Percentiles rank a stretch among this genome's conserved stretches.
Evolutionary conservation across 805 yeast species (phyloP).

Genomic region (Teunomyces lycoperdinae): DNA sequence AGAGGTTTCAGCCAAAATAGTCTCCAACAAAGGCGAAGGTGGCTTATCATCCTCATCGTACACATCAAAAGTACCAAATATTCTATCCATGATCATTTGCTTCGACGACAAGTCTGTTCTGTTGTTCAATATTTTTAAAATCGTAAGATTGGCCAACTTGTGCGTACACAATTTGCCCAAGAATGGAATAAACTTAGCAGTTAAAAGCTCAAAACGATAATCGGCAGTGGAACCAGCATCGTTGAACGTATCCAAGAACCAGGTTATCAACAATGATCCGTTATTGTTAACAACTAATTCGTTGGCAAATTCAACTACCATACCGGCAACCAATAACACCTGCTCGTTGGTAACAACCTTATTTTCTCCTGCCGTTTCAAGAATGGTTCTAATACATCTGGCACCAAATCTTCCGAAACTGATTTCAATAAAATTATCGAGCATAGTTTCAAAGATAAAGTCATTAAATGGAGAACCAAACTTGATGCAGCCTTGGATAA

Average conservation of each 20-base stretch:
- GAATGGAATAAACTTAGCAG: slow-evolving; percentile 59
- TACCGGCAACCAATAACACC: slow-evolving; percentile 66
- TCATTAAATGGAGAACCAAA: slow-evolving; percentile 88
- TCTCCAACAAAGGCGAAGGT: slow-evolving; percentile 50
- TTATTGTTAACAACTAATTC: slow-evolving; percentile 79
- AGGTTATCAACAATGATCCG: slow-evolving; percentile 85
- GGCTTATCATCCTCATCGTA: slow-evolving; percentile 18
- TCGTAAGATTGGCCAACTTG: slow-evolving; percentile 79
- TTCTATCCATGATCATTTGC: slow-evolving; percentile 55
- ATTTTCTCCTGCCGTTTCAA: slow-evolving; percentile 68
- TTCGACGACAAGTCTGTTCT: slow-evolving; percentile 64
- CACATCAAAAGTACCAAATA: slow-evolving; percentile 54
- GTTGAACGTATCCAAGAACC: slow-evolving; percentile 81
- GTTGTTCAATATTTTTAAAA: slow-evolving; percentile 72
- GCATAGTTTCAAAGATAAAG: slow-evolving; percentile 80
- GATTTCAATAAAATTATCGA: slow-evolving; percentile 74
- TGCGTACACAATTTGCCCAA: slow-evolving; percentile 68
- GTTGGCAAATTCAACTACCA: slow-evolving; percentile 74
- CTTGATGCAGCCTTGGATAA: slow-evolving; percentile 88
- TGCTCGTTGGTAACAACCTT: slow-evolving; percentile 52
- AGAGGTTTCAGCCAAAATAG: slow-evolving; percentile 60
- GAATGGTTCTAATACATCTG: slow-evolving; percentile 87
- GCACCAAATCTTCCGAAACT: slow-evolving; percentile 93
- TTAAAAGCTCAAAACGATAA: slow-evolving; percentile 62
- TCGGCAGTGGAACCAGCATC: slow-evolving; percentile 30